Percentiles rank a stretch among this genome's conserved stretches.
phyloP scores from a whole-genome alignment of 2,329 filamentous ascomycete species.

The Aspergillus fijiensis region DNA sequence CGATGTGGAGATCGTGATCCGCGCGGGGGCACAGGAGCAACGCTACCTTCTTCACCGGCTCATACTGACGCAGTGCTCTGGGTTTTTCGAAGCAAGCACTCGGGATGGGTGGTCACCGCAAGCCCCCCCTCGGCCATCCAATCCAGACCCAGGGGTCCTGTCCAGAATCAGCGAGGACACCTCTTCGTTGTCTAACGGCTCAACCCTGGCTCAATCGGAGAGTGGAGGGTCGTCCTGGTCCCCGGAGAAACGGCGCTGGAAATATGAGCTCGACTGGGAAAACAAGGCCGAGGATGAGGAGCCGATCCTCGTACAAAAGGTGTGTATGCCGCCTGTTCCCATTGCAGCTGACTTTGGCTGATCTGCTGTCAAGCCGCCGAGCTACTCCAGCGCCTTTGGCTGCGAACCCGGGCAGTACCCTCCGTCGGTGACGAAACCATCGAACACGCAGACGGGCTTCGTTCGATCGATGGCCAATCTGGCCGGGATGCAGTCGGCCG shows the following conservation, averaged over 20 bases:
- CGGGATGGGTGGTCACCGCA: constrained; percentile 71
- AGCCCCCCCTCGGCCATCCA: constrained; percentile 45
- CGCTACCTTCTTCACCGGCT: constrained; percentile 84
- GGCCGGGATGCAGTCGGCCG: constrained; percentile 54
- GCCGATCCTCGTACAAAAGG: constrained; percentile 84
- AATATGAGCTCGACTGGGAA: constrained; percentile 82
- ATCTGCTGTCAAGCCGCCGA: constrained; percentile 31
- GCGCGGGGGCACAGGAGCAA: constrained; percentile 68
- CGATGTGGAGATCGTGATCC: constrained; percentile 86
- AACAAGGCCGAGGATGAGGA: constrained; percentile 68
- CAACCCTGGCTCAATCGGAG: constrained; percentile 39
- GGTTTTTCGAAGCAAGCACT: constrained; percentile 82
- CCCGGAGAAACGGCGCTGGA: constrained; percentile 66
- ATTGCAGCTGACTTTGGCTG: neutral
- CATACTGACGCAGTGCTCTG: constrained; percentile 84
- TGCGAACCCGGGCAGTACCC: constrained; percentile 47
- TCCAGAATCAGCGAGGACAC: constrained; percentile 39
- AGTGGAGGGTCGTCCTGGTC: constrained; percentile 42
- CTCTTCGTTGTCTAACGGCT: constrained; percentile 36
- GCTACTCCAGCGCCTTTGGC: constrained; percentile 57
- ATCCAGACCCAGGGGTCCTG: constrained; percentile 35
- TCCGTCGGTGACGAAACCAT: constrained; percentile 63
- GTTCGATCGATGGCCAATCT: constrained; percentile 87
- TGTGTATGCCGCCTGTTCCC: constrained; percentile 31
- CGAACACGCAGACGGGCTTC: constrained; percentile 65